phyloP scores from a whole-genome alignment of 768 basidiomycete genomes.

The Boletus speciosus region DNA sequence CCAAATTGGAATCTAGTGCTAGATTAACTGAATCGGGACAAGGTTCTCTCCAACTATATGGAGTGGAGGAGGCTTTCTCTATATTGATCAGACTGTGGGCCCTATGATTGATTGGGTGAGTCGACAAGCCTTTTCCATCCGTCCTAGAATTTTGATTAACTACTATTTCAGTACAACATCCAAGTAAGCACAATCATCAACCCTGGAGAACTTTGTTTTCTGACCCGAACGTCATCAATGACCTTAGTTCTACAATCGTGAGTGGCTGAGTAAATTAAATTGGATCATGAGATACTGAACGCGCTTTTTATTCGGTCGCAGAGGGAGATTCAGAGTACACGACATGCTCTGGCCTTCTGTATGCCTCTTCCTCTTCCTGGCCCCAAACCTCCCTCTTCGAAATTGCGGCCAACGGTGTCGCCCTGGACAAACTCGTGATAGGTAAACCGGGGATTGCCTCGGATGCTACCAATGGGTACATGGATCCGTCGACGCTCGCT shows the following conservation, averaged over 20 bases:
- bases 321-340: conserved; percentile 39
- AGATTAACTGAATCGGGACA: neutral
- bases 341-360: conserved; percentile 37
- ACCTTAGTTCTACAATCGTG: conserved; percentile 29
- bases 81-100: conserved; percentile 35
- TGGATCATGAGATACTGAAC: neutral
- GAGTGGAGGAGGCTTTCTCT: conserved; percentile 36
- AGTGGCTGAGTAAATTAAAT: neutral
- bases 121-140: neutral
- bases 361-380: conserved; percentile 37
- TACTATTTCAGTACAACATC: conserved; percentile 29
- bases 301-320: conserved; percentile 3
- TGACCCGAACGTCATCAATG: neutral
- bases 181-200: conserved; percentile 28
- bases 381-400: conserved; percentile 47
- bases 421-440: conserved; percentile 65
- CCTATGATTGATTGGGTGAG: conserved; percentile 44
- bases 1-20: neutral
- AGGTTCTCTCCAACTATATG: conserved; percentile 21
- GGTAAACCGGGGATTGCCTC: conserved; percentile 59
- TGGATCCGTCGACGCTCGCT: conserved; percentile 53
- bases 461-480: conserved; percentile 56
- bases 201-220: neutral
- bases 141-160: neutral
- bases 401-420: conserved; percentile 51